Conservation (phyloP, 1,284 basidiomycete species). For the Polyporus tsugae region DNA sequence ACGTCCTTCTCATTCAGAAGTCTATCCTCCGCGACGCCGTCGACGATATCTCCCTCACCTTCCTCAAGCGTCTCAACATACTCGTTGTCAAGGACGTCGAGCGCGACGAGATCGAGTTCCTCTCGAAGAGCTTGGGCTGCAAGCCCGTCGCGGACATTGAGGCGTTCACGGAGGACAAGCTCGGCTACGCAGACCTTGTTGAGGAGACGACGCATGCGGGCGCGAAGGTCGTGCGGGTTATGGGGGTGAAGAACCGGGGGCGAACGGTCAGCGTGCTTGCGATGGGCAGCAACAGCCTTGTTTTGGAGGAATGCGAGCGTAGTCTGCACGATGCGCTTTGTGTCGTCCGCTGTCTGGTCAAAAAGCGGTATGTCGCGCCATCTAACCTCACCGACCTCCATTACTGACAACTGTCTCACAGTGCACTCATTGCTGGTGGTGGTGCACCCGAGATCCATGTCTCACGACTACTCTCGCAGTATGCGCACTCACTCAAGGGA, state of each 20-base stretch:
- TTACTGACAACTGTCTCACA: conserved; percentile 41
- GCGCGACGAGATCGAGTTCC: conserved; percentile 98
- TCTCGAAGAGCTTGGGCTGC: conserved; percentile 93
- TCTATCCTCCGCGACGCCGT: conserved; percentile 99
- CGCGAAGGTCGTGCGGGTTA: conserved; percentile 93
- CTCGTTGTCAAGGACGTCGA: conserved; percentile 98
- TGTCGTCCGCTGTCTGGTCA: conserved; percentile 97
- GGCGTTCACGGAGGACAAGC: conserved; percentile 98
- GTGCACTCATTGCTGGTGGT: conserved; percentile 95
- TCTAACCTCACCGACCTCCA: background rate
- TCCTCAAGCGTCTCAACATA: conserved; percentile 98
- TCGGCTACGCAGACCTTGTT: conserved; percentile 95
- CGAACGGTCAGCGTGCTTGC: conserved; percentile 96
- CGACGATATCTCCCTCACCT: conserved; percentile 98
- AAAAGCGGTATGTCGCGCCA: conserved; percentile 81
- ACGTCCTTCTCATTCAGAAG: conserved; percentile 98
- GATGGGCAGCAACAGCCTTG: conserved; percentile 93
- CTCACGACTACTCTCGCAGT: conserved; percentile 91
- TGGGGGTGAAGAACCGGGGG: conserved; percentile 95
- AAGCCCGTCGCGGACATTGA: conserved; percentile 99
- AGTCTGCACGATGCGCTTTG: conserved; percentile 98
- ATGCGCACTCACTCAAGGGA: conserved; percentile 94
- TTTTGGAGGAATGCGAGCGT: conserved; percentile 97
- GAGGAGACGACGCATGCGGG: conserved; percentile 91
- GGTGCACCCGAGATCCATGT: conserved; percentile 99